Base-by-base conservation (phyloP, 306 rosid genomes). In the Acacia crassicarpa region DNA sequence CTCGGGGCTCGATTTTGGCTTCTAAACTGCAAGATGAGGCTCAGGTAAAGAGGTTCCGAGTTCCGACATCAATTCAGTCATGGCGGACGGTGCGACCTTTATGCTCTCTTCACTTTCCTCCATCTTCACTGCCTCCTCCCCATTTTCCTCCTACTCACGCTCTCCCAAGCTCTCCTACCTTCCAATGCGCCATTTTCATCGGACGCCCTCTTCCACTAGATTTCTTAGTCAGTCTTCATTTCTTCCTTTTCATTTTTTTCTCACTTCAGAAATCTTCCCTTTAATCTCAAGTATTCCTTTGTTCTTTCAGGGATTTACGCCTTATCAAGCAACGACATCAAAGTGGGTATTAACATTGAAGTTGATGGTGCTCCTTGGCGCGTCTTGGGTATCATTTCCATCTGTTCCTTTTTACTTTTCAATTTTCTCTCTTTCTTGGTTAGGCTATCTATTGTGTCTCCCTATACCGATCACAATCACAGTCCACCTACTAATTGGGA, bases 311-410 rank as follows among this genome's bases (percentile, higher is more conserved):
- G 65, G 83, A 83, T 95, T 85, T 90, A 78, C 71, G 95, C 99
- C 27, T 80, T 93, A 13, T 27, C 98, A 38, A 95, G 99, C 84
- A 95, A 95, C 49, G 99, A 95, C 76, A 95, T 95, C 76, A 95
- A 93, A 85, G 99, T 95, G 6, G 99, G 99, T 68, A 30, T 84
- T 77, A 92, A 81, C 87, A 19, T 95, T 59, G 91, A 93, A 89
- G 95, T 95, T 11, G 99, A 92, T 22, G 97, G 99, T 80, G 87
- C 97, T 87, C 99, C 99, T 73, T 93, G 98, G 94, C 92, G 92
- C 59, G 92, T 81, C 17, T 44, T 93, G 83, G 99, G 99, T 95
- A 75, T 49, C 4, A n/a, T 19, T 61, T 14, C 70, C 22, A 19
- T 77, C 35, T 76, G 56, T 25, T 17, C 12, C 9, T 9, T 38